phyloP scores from a whole-genome alignment of 2,329 filamentous ascomycete genomes.

The Penicillium sp. region DNA sequence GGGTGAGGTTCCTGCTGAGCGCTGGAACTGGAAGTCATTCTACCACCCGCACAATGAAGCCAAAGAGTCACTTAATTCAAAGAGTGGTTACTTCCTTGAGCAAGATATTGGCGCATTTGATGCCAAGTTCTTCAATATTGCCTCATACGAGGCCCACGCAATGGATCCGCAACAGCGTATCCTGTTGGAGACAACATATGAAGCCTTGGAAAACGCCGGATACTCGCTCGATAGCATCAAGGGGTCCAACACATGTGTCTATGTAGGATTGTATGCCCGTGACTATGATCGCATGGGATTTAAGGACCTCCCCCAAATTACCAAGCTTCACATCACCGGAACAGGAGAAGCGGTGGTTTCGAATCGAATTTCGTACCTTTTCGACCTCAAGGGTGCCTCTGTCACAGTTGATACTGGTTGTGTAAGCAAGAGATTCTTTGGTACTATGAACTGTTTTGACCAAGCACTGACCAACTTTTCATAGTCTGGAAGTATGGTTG shows the following conservation, averaged over 20 bases:
- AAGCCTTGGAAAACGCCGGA: constrained; percentile 30
- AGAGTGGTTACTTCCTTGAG: constrained; percentile 19
- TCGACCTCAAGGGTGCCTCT: constrained; percentile 33
- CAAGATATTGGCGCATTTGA: constrained; percentile 34
- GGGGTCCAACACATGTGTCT: constrained; percentile 37
- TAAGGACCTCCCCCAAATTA: constrained; percentile 21
- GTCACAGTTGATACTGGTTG: constrained; percentile 32
- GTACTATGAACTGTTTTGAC: background rate
- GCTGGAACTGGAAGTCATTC: constrained; percentile 27
- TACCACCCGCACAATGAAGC: constrained; percentile 22
- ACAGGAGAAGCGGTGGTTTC: constrained; percentile 31
- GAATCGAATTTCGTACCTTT: constrained; percentile 32
- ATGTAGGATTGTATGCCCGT: constrained; percentile 30
- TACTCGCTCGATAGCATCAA: constrained; percentile 27
- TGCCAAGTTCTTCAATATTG: constrained; percentile 34
- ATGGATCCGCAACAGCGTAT: constrained; percentile 38
- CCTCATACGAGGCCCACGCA: constrained; percentile 23
- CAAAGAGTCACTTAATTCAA: constrained; percentile 3
- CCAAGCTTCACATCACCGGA: constrained; percentile 29
- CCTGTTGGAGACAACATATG: constrained; percentile 31
- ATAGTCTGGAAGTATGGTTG: constrained; percentile 27
- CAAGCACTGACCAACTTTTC: background rate
- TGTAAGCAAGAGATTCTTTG: background rate
- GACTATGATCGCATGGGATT: constrained; percentile 32
- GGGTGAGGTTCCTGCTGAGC: constrained; percentile 25